Base-by-base conservation (phyloP, 345 rosid species). In the Aurinia saxatilis region DNA sequence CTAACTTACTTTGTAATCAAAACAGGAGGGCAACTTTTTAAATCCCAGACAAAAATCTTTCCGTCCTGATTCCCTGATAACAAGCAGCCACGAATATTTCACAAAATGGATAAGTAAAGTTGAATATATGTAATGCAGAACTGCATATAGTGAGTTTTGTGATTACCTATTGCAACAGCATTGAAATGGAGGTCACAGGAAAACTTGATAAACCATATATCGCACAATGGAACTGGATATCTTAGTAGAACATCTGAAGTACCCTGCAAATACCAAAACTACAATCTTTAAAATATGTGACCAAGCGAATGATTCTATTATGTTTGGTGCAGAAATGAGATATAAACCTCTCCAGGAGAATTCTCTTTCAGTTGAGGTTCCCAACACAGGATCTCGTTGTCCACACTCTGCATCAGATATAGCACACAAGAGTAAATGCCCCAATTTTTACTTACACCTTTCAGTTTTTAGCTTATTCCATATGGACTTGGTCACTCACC, bases 171-270 rank as follows among this genome's bases (percentile, higher is more conserved):
- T 37, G 97, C 91, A 44, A 81, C 80, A 37, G 88, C 71, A 38
- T 80, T 80, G 66, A 75, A 82, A 72, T 82, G 85, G 72, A 93
- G 80, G 78, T 93, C 96, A 19, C 83, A 93, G 7, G 97, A 90
- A 68, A 93, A 93, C 73, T 93, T 93, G 79, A 93, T 85, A 79
- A 93, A 93, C 97, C 97, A 93, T 58, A 93, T 90, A 73, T 84
- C 97, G 59, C 97, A 87, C 72, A 81, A 84, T 0, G 99, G 99
- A 69, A 90, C 79, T 7, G 97, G 99, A 63, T 93, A 90, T 66
- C 80, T 93, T 71, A 81, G 88, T 44, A 93, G 87, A 77, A 93
- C 81, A 76, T 93, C 99, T 35, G 84, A 77, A 0, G 90, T 81
- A 41, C 97, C 97, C 99, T 89, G 56, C 56, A 69, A 48, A 29